These are phyloP conservation scores for Trichophaea hybrida DNA, from an alignment of 2,329 filamentous ascomycete genomes.

Conservation along the genomic window DNA sequence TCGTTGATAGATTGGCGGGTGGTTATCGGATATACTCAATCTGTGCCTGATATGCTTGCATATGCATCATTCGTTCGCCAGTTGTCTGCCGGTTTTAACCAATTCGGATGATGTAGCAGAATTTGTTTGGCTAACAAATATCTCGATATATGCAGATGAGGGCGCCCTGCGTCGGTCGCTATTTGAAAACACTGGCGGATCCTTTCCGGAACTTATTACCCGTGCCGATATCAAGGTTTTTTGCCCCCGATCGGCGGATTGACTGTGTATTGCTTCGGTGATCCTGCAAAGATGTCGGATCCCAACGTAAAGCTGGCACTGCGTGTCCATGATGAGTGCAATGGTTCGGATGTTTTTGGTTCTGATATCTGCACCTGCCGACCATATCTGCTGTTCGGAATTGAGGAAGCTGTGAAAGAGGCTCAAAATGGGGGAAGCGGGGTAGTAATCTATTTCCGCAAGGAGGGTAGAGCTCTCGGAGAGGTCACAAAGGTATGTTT, in stretches of 20 bases:
- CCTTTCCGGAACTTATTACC: constrained; percentile 92
- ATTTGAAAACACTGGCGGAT: constrained; percentile 91
- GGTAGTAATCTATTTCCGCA: constrained; percentile 96
- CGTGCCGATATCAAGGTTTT: constrained; percentile 91
- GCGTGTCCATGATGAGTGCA: constrained; percentile 78
- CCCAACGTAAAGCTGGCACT: constrained; percentile 66
- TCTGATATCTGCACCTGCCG: constrained; percentile 96
- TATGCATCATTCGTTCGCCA: not conserved
- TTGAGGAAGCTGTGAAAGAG: constrained; percentile 94
- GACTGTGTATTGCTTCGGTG: constrained; percentile 94
- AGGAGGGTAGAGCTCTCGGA: constrained; percentile 84
- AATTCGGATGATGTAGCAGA: not conserved
- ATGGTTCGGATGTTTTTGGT: constrained; percentile 93
- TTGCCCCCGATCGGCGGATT: constrained; percentile 87
- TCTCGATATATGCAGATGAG: constrained; percentile 47
- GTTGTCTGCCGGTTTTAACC: not conserved
- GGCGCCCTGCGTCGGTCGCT: constrained; percentile 69
- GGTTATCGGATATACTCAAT: not conserved
- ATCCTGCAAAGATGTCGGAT: constrained; percentile 86
- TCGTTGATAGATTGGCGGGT: not conserved
- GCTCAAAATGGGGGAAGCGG: constrained; percentile 87
- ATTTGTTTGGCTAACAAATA: not conserved
- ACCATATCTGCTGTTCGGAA: constrained; percentile 90
- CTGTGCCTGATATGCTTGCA: constrained; percentile 1
- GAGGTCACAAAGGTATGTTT: constrained; percentile 74